Evolutionary conservation across 371 early-diverging fungal species (phyloP).

Genomic region (Mortierella polycephala): DNA sequence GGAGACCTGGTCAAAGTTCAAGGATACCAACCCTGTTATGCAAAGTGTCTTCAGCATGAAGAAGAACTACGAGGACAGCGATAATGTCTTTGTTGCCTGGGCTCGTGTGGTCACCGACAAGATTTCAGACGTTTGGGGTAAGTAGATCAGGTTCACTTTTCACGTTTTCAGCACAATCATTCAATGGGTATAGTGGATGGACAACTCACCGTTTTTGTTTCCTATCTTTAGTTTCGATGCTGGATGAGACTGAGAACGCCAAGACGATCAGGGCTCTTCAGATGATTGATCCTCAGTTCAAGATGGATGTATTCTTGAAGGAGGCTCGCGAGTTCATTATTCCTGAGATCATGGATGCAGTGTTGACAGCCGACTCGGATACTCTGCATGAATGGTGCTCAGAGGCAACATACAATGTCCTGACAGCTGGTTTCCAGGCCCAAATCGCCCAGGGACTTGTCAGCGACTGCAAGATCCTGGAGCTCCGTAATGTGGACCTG

Average conservation of each 20-base stretch:
- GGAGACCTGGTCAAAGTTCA: slow-evolving; percentile 92
- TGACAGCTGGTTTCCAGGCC: slow-evolving; percentile 87
- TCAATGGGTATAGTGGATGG: slow-evolving; percentile 1
- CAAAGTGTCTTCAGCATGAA: slow-evolving; percentile 84
- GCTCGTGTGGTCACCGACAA: slow-evolving; percentile 84
- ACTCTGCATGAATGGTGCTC: slow-evolving; percentile 93
- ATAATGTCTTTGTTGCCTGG: slow-evolving; percentile 87
- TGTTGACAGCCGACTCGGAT: slow-evolving; percentile 84
- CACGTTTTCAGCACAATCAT: not conserved
- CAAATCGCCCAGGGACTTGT: slow-evolving; percentile 89
- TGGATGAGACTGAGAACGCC: slow-evolving; percentile 96
- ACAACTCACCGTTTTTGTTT: slow-evolving; percentile 12
- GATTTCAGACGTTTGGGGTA: slow-evolving; percentile 77
- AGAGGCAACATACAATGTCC: slow-evolving; percentile 92
- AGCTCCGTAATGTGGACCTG: slow-evolving; percentile 91
- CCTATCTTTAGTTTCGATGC: slow-evolving; percentile 65
- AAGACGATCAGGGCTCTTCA: slow-evolving; percentile 87
- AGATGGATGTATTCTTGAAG: slow-evolving; percentile 86
- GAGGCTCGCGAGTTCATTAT: slow-evolving; percentile 92
- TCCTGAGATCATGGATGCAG: slow-evolving; percentile 97
- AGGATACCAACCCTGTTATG: slow-evolving; percentile 88
- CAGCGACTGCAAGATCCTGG: slow-evolving; percentile 93
- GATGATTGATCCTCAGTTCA: slow-evolving; percentile 89
- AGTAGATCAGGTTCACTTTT: slow-evolving; percentile 8
- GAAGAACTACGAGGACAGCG: slow-evolving; percentile 89